Base-by-base conservation (phyloP, 1,284 basidiomycete species). In the Exobasidium cylindrosporum region DNA sequence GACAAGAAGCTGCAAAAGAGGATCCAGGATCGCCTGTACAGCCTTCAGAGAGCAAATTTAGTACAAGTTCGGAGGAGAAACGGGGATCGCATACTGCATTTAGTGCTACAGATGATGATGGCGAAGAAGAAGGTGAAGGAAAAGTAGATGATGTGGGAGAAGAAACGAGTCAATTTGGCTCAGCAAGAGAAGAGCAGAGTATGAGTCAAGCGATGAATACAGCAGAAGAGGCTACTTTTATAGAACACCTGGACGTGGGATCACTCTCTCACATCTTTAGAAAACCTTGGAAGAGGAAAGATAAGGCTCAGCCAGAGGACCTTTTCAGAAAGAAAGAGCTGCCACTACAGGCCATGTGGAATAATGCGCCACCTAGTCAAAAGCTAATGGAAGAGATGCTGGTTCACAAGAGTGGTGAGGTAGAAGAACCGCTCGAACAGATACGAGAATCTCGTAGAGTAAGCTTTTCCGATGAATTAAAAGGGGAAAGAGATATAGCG, bases 281-380 rank as follows among this genome's bases (percentile, higher is more conserved):
- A 45, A 74, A 74, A 2, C 71, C 72, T 4, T 77, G 74, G 58
- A 65, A 60, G n/a, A 17, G 17, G 43, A 43, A 43, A 52, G 35
- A 4, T 43, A 60, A 57, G 3, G 64, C 46, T 10, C 58, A 40
- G 29, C 62, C 64, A 4, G 23, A 54, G 1, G 74, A 78, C 59
- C 74, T 78, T 65, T 78, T 78, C 32, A 73, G 73, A 17, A 40
- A 17, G 35, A 40, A 40, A 1, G 74, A 74, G 0, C 70, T 74
- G 61, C 69, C 69, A 46, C 67, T 78, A 3, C 73, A 78, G 60
- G 66, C 68, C 52, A 76, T 78, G 69, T 78, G 74, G 59, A 67
- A 69, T 44, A 68, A 71, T 13, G 71, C 73, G 2, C 70, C 73
- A 5, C 68, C 68, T 28, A 31, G 53, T 30, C 24, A 35, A 35